Evolutionary conservation across 2,329 filamentous ascomycete species (phyloP).

Genomic region (Albophoma yamanashiensis): DNA sequence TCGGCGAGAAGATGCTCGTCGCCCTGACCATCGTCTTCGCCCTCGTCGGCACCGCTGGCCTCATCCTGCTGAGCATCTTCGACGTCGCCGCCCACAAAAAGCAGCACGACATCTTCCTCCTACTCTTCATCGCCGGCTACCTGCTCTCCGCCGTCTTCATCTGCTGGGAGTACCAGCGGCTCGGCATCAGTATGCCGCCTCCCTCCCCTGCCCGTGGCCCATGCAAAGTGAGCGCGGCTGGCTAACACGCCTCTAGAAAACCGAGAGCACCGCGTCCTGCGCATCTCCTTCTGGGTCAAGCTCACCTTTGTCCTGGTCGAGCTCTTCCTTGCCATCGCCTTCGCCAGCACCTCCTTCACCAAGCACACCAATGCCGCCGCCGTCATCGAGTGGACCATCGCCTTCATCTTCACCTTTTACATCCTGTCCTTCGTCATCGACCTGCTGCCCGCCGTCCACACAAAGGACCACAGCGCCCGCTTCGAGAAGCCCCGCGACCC

Average conservation of each 20-base stretch:
- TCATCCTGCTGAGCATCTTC: conserved; percentile 78
- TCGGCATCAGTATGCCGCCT: conserved; percentile 53
- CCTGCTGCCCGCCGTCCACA: conserved; percentile 65
- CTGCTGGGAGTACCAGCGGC: conserved; percentile 79
- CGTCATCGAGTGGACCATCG: conserved; percentile 67
- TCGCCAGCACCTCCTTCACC: conserved; percentile 46
- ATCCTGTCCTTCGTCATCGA: conserved; percentile 81
- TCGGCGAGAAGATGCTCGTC: conserved; percentile 52
- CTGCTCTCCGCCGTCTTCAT: conserved; percentile 78
- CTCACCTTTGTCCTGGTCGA: conserved; percentile 75
- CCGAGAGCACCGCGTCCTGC: conserved; percentile 62
- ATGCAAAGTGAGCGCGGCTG: not conserved
- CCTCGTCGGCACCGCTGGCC: conserved; percentile 62
- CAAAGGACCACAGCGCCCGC: conserved; percentile 26
- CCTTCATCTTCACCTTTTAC: conserved; percentile 82
- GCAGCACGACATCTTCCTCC: conserved; percentile 67
- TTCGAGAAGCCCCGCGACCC: conserved; percentile 18
- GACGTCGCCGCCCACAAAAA: conserved; percentile 55
- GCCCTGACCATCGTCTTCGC: conserved; percentile 55
- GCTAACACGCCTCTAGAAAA: conserved; percentile 39
- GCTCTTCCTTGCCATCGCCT: conserved; percentile 60
- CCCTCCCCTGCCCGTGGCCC: not conserved
- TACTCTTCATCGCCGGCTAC: conserved; percentile 79
- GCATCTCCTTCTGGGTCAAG: conserved; percentile 79
- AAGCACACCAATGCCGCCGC: conserved; percentile 55